Percentiles rank a stretch among this genome's conserved stretches.
phyloP scores from a whole-genome alignment of 176 grass and related monocot genomes.

The Thalia dealbata region DNA sequence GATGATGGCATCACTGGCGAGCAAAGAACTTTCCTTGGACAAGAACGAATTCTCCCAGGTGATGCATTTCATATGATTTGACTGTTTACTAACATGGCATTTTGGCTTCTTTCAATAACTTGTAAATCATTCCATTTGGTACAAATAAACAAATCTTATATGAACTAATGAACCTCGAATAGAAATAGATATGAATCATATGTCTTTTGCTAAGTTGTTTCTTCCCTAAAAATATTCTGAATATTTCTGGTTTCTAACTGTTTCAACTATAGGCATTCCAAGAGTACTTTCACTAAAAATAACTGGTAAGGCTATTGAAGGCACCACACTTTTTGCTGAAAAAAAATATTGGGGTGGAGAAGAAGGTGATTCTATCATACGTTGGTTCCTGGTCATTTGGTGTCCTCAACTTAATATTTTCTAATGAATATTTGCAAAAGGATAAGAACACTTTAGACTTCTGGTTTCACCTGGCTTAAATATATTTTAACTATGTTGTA shows the following conservation, averaged over 20 bases:
- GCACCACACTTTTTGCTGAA: slow-evolving; percentile 48
- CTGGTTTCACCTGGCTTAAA: not conserved
- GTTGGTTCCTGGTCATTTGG: slow-evolving; percentile 64
- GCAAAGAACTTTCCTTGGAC: slow-evolving; percentile 52
- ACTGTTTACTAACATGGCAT: not conserved
- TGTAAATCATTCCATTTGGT: too few relatives aligned
- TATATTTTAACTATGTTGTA: slow-evolving; percentile 5
- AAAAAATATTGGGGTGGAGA: slow-evolving; percentile 94
- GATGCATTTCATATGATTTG: slow-evolving; percentile 20
- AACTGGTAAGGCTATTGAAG: slow-evolving; percentile 59
- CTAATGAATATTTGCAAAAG: not conserved
- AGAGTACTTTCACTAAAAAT: slow-evolving; percentile 63
- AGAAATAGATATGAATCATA: not conserved
- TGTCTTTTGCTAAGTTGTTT: not conserved
- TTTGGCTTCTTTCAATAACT: too few relatives aligned
- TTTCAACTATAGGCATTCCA: slow-evolving; percentile 45
- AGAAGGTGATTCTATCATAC: slow-evolving; percentile 80
- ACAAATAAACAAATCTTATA: not conserved
- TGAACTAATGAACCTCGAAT: not conserved
- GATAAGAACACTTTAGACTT: not conserved
- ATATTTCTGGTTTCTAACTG: not conserved
- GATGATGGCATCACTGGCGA: slow-evolving; percentile 74
- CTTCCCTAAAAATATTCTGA: not conserved
- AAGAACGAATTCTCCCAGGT: slow-evolving; percentile 77
- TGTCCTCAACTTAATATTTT: slow-evolving; percentile 15